phyloP scores from a whole-genome alignment of 306 rosid genomes.

The Prunus campanulata region DNA sequence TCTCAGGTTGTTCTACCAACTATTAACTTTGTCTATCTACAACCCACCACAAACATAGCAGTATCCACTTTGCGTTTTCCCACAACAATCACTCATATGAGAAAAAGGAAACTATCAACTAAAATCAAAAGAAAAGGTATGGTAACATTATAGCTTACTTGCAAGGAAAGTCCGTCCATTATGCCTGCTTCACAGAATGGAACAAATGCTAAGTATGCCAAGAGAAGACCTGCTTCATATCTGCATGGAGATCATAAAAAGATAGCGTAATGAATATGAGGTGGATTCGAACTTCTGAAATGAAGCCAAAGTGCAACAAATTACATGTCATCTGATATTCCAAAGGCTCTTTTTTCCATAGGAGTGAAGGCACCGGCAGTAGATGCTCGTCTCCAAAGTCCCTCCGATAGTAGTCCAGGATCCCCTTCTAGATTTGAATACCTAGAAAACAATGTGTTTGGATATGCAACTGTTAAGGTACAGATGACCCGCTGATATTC shows the following conservation, averaged over 20 bases:
- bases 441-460: slow-evolving; percentile 39
- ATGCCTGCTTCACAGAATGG: slow-evolving; percentile 89
- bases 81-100: neutral
- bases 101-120: neutral
- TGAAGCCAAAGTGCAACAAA: slow-evolving; percentile 24
- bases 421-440: slow-evolving; percentile 54
- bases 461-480: slow-evolving; percentile 18
- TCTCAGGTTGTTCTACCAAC: neutral
- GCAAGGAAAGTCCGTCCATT: slow-evolving; percentile 86
- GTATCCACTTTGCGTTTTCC: neutral
- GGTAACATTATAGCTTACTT: slow-evolving; percentile 48
- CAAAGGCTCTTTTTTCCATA: slow-evolving; percentile 88
- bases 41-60: neutral
- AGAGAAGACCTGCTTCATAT: slow-evolving; percentile 92
- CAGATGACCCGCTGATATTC: neutral
- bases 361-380: slow-evolving; percentile 72
- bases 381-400: slow-evolving; percentile 86
- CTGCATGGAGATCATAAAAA: slow-evolving; percentile 42
- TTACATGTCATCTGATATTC: slow-evolving; percentile 96
- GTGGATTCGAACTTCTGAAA: slow-evolving; percentile 25
- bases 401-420: slow-evolving; percentile 61
- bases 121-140: slow-evolving; percentile 6
- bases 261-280: slow-evolving; percentile 11
- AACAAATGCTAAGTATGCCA: slow-evolving; percentile 83
- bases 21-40: neutral